Evolutionary conservation across 78 protist genomes (phyloP), one percentile per base, ranked within the genome.

Genomic region (Speleostelium caveatum): DNA sequence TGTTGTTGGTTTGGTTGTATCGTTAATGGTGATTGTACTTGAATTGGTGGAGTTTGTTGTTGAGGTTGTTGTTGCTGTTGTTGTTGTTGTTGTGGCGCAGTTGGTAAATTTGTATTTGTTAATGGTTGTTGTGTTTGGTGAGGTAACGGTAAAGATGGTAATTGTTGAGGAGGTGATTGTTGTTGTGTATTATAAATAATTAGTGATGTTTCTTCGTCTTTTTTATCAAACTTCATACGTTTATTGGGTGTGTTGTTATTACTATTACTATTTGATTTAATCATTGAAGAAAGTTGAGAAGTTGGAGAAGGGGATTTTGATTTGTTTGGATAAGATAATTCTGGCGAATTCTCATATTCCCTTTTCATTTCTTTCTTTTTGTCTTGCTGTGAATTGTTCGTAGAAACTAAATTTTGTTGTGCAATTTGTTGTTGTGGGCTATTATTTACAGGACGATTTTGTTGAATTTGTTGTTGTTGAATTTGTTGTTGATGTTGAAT

Each of bases 401-500:
- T n/a, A n/a, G n/a, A n/a, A n/a, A n/a, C n/a, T n/a, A 3, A 21
- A 28, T 24, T 19, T 45, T 41, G 72, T 42, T 49, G 86, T 71
- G 0, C 62, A 22, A 5, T 24, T 49, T 5, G 60, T 45, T 62
- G 86, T 77, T 60, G 72, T 30, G 30, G n/a, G n/a, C n/a, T n/a
- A n/a, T n/a, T 33, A 16, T 24, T 51, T 59, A 61, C 73, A 22
- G 17, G 55, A 36, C 19, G 33, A 17, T 28, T 12, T 30, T 45
- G 51, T 53, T 24, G 42, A 53, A 30, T 45, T 53, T 75, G 67
- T 39, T 42, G 67, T 61, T 61, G 38, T 41, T 45, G 55, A 10
- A 26, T 3, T 12, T 75, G 56, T 75, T 75, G 73, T 42, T 61
- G 86, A 42, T 56, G 75, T 33, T 21, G 53, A 14, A 45, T 45